Evolutionary conservation across 495 filamentous ascomycete genomes (phyloP), one percentile per base, ranked within the genome.

Genomic region (Aspergillus kassunensis): DNA sequence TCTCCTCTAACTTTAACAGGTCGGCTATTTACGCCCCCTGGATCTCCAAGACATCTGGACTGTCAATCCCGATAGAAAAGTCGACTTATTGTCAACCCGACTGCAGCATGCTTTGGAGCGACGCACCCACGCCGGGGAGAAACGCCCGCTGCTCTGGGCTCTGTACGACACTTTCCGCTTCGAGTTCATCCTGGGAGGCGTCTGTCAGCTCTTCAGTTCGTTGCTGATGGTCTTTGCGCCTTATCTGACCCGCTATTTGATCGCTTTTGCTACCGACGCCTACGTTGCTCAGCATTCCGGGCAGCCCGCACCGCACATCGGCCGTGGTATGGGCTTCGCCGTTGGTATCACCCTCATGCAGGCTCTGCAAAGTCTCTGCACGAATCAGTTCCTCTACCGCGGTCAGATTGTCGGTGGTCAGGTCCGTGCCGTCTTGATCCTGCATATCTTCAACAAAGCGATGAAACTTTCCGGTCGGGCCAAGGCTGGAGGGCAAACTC

Each of bases 11-110:
- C 10, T 3, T 4, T 23, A 15, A n/a, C 31, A 49, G 51, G 51
- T 53, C 31, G 92, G 92, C 15, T 97, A 96, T 65, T 80, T 90
- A 60, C 84, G 92, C 9, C 83, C 84, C 11, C 78, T 97, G 6
- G 88, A 96, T 57, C 68, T 84, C 30, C 86, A 86, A 61, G 92
- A 97, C 62, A 82, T 97, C 50, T 96, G 91, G 84, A 74, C 73
- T 1, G 87, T 97, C 41, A 96, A 95, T 56, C 91, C 91, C 0
- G 64, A 86, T 49, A 78, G 92, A 34, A 73, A 80, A n/a, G 84
- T 86, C 33, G 80, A 89, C 19, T 64, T 80, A 4, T 62, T 96
- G 60, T 81, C 86, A 9, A 63, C 65, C 7, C 86, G 80, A 58
- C 68, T 93, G 20, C 71, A 81, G 19, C 76, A 71, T 29, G 80